Evolutionary conservation across 768 basidiomycete species (phyloP), one percentile per base, ranked within the genome.

Genomic region (Xerocomellus intermedius): DNA sequence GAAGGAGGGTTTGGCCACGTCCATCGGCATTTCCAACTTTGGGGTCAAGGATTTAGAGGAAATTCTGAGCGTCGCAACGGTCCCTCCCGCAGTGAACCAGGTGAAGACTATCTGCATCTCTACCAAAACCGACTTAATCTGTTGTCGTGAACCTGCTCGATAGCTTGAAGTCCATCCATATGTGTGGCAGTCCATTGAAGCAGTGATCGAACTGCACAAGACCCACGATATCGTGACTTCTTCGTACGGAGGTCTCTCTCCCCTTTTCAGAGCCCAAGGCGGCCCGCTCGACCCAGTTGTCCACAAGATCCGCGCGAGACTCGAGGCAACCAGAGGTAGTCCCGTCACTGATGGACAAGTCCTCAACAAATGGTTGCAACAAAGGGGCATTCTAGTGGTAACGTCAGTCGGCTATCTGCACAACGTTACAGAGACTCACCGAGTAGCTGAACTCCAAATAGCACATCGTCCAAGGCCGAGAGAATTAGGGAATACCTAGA

Each of bases 141-240:
- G 10, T 17, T 32, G 21, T 19, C n/a, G 6, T 44, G 19, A 28
- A 50, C 17, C 22, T 36, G 12, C 12, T 50, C 19, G 19, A 39
- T 39, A 56, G 41, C 39, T 42, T 38, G 42, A 45, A 30, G 22
- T 50, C 7, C 56, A 50, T 33, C 55, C 42, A n/a, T 33, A 33
- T 14, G 56, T 38, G 19, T 58, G 38, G 42, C 8, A 58, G 43
- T 58, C 48, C 16, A 16, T 59, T 52, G 33, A 42, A 32, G 26
- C 48, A 28, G 21, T 38, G 43, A 41, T 51, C 14, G 43, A 36
- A 21, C 21, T 58, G 37, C 48, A 51, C 30, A 39, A 44, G 36
- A 8, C 42, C 30, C 42, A 44, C 13, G 10, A 35, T 38, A 44
- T 58, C 13, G 55, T 49, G 33, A 57, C 42, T 6, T 33, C 46